phyloP scores from a whole-genome alignment of 148 eudicot genomes.

The Polygonum aviculare region DNA sequence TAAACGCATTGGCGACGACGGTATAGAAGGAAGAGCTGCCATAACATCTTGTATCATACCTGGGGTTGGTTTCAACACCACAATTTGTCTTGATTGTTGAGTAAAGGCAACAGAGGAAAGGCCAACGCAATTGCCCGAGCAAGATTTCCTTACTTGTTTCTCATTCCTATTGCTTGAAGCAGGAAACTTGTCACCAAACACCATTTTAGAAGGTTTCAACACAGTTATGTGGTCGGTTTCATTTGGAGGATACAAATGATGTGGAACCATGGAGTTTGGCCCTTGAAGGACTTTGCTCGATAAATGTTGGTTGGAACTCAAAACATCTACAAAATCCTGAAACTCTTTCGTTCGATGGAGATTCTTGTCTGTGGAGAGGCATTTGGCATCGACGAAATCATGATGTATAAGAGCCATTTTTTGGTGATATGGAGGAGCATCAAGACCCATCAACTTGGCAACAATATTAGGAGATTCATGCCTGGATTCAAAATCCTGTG shows the following conservation, averaged over 20 bases:
- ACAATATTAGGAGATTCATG: conserved; percentile 66
- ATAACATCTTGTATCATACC: conserved; percentile 39
- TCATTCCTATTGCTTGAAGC: conserved; percentile 34
- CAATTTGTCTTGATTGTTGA: conserved; percentile 87
- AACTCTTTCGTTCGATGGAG: conserved; percentile 67
- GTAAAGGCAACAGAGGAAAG: conserved; percentile 37
- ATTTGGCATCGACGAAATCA: conserved; percentile 79
- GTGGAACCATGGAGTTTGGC: conserved; percentile 62
- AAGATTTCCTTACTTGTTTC: conserved; percentile 32
- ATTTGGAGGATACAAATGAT: conserved; percentile 35
- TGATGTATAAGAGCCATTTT: conserved; percentile 76
- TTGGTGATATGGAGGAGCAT: conserved; percentile 50
- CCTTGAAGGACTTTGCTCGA: conserved; percentile 81
- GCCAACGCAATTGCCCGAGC: conserved; percentile 28
- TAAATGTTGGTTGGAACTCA: conserved; percentile 67
- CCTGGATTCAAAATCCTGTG: conserved; percentile 52
- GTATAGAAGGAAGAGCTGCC: conserved; percentile 40
- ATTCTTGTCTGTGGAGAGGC: conserved; percentile 70
- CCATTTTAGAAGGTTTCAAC: conserved; percentile 74
- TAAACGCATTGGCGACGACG: conserved; percentile 40
- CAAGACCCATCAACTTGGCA: conserved; percentile 98
- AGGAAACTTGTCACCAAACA: conserved; percentile 36
- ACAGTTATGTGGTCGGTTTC: conserved; percentile 86
- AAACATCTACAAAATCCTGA: conserved; percentile 74
- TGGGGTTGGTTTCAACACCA: conserved; percentile 77